Evolutionary conservation across 116 monocot genomes (phyloP).

Genomic region (Cymodocea nodosa): DNA sequence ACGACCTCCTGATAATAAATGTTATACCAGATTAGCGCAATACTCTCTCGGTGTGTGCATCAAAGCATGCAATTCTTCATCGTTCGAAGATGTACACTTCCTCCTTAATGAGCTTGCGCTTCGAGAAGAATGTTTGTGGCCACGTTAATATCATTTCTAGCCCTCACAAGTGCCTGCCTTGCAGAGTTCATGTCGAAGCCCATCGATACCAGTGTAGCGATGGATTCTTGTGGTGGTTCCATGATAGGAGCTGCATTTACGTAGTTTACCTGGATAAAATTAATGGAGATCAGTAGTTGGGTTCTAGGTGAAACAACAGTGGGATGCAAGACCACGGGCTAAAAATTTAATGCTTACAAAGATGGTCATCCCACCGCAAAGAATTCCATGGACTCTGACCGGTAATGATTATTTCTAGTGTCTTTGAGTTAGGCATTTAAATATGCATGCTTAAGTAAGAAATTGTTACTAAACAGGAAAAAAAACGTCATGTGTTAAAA

Average conservation of each 20-base stretch:
- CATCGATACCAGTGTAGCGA: constrained; percentile 74
- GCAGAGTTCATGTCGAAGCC: constrained; percentile 78
- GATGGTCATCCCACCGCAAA: too few relatives aligned
- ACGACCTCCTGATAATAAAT: not conserved
- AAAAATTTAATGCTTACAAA: too few relatives aligned
- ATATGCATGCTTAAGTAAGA: too few relatives aligned
- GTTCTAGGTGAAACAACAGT: too few relatives aligned
- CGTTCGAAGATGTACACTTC: not conserved
- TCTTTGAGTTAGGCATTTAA: too few relatives aligned
- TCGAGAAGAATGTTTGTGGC: constrained; percentile 94
- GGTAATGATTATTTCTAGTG: too few relatives aligned
- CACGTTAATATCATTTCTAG: constrained; percentile 69
- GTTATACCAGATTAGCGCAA: too few relatives aligned
- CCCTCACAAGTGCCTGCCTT: constrained; percentile 59
- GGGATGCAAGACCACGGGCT: too few relatives aligned
- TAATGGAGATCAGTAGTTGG: not conserved
- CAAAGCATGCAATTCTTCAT: not conserved
- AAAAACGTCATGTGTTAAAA: too few relatives aligned
- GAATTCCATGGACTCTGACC: too few relatives aligned
- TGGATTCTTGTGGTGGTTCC: constrained; percentile 55
- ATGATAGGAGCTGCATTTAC: constrained; percentile 9
- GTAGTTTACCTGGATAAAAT: constrained; percentile 20
- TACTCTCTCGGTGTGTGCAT: not conserved
- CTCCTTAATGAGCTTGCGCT: constrained; percentile 29
- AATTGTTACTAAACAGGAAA: too few relatives aligned